Evolutionary conservation across 164 flowering plant genomes (phyloP).

Genomic region (Paratinospora sagittata): DNA sequence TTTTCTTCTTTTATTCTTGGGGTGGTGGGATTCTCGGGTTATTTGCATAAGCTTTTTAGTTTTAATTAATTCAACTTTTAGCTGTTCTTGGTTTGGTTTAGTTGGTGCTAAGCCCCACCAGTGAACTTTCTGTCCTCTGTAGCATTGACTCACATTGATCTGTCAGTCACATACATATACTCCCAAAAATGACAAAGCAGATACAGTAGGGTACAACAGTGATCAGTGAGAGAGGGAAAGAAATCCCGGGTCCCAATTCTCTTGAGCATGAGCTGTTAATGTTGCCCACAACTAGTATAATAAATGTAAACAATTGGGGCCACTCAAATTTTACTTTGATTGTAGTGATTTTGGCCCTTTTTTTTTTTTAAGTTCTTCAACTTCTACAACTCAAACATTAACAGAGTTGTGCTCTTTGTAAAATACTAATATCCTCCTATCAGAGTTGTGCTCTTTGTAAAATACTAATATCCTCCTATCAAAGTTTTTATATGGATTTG

Average conservation of each 20-base stretch:
- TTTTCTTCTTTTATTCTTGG: slow-evolving; percentile 1
- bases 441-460: too few species aligned
- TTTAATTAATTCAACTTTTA: not conserved
- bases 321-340: too few species aligned
- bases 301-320: too few species aligned
- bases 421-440: too few species aligned
- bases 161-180: not conserved
- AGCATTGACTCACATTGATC: not conserved
- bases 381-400: too few species aligned
- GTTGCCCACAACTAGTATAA: too few species aligned
- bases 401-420: too few species aligned
- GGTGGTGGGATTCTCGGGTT: not conserved
- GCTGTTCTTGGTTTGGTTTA: not conserved
- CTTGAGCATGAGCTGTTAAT: not conserved
- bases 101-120: not conserved
- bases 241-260: not conserved
- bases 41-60: not conserved
- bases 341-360: too few species aligned
- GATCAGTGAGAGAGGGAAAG: not conserved
- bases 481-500: too few species aligned
- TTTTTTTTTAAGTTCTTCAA: too few species aligned
- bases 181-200: not conserved
- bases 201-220: not conserved
- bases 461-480: too few species aligned
- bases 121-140: not conserved